Evolutionary conservation across 108 stramenopile genomes (phyloP), one percentile per base, ranked within the genome.

Genomic region (Pseudonitzschia multistriata): DNA sequence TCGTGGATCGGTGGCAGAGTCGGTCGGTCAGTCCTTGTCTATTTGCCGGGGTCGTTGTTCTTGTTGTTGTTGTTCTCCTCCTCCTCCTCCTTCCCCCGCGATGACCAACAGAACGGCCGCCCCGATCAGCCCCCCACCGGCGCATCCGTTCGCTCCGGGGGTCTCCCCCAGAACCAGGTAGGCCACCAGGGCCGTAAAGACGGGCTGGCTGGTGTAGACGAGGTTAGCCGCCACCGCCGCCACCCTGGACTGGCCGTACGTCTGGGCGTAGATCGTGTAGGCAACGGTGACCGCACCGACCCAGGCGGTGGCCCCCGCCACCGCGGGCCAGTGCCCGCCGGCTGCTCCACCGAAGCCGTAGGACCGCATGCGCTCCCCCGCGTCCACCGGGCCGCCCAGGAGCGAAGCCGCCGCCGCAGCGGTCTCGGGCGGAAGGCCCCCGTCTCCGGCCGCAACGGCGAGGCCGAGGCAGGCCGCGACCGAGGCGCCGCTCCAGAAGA

Each of bases 251-350:
- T 95, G 94, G 10, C 91, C 94, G 66, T 74, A 95, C 52, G 82
- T 77, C 68, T 95, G 94, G 24, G 94, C 94, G 57, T 84, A 89
- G 35, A 95, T 95, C 15, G 82, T 83, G 71, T 91, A 95, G 4
- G 87, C 94, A 31, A 85, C 85, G 0, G 91, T 93, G 1, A 92
- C 77, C 69, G 69, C 74, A 0, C 94, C 94, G 21, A 84, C 90
- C 94, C 94, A 95, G 15, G 88, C 67, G 11, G 73, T 80, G 14
- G 90, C 88, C 8, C 56, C 78, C 25, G 11, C 61, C 13, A 72
- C 56, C 47, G 15, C 33, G 21, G 24, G 27, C 61, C 62, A 72
- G 3, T 34, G 15, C n/a, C 55, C 39, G 27, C 8, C 5, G 34
- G 30, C 11, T 17, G n/a, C 30, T 29, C 27, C 24, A 0, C 17